phyloP scores from a whole-genome alignment of 768 basidiomycete species.

The Tulasnella sp. region DNA sequence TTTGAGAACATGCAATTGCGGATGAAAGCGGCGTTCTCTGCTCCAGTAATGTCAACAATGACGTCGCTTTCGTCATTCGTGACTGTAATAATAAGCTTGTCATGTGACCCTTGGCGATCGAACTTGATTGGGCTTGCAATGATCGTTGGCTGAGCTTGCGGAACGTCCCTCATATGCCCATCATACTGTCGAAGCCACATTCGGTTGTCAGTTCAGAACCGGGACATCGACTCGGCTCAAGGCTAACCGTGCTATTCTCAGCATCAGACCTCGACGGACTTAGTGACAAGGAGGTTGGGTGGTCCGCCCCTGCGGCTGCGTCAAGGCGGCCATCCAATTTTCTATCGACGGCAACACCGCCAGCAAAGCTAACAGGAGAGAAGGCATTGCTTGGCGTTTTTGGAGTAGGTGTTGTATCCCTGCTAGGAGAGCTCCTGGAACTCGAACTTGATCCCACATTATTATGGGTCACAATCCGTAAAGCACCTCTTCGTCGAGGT shows the following conservation, averaged over 20 bases:
- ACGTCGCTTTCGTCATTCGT: constrained; percentile 26
- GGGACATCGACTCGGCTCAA: not conserved
- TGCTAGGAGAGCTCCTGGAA: constrained; percentile 55
- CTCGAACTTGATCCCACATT: constrained; percentile 54
- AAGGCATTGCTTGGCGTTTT: constrained; percentile 55
- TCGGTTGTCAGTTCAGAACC: not conserved
- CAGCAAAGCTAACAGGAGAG: constrained; percentile 44
- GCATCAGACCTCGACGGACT: not conserved
- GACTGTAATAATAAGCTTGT: constrained; percentile 27
- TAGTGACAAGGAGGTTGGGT: not conserved
- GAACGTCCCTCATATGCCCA: not conserved
- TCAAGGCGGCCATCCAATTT: constrained; percentile 33
- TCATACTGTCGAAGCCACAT: not conserved
- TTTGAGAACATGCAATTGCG: constrained; percentile 77
- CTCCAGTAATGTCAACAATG: constrained; percentile 62
- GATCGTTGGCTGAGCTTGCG: not conserved
- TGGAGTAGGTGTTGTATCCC: constrained; percentile 69
- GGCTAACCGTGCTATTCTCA: not conserved
- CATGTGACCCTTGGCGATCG: constrained; percentile 9
- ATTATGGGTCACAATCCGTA: not conserved
- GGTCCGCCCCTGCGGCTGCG: constrained; percentile 32
- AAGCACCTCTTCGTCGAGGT: not conserved
- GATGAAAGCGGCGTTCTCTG: constrained; percentile 62
- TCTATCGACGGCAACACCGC: constrained; percentile 39
- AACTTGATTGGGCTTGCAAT: not conserved